Base-by-base conservation (phyloP, 2,329 filamentous ascomycete species). In the Penicillium sp. region DNA sequence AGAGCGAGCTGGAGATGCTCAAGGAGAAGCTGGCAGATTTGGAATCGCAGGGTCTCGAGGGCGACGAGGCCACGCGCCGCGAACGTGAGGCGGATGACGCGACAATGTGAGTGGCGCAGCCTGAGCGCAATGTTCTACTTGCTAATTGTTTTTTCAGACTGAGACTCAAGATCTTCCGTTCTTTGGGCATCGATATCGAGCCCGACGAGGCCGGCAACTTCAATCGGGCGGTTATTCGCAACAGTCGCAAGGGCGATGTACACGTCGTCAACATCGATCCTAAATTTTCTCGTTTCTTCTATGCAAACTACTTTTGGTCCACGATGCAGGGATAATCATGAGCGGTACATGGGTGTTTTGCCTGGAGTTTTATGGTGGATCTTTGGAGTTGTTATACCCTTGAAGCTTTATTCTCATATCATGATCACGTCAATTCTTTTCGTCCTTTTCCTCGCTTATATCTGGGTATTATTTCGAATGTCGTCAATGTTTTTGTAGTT, bases 241-340 rank as follows among this genome's bases (percentile, higher is more conserved):
- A 95, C 66, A 84, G 85, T 52, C 80, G 83, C 57, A 92, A 90
- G 75, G 91, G 90, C 7, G 91, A 97, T 67, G 89, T 97, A 44
- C 89, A 95, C 68, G 88, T 97, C 43, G 86, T 98, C 53, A 95
- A 95, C 64, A 84, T 98, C 68, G 91, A 97, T 63, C 84, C 87
- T 62, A 95, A 93, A 74, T 91, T 95, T 69, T 92, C 88, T 50
- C 81, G 85, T 54, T 92, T 87, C 69, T 96, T 95, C 66, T 95
- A 96, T 65, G 89, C 91, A 20, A 95, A 95, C 63, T 95, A 95
- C 69, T 95, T 97, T 66, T 98, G 93, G 93, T 81, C 89, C 63
- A 92, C 84, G 27, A 77, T 96, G 68, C 95, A 75, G 69, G 69
- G 66, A 29, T 73, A 55, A 59, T 43, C 18, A 39, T 39, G 24